A percentile compares a stretch with the other conserved stretches of the same genome.
phyloP scores from a whole-genome alignment of 257 asterid genomes.

The Penstemon eatonii region DNA sequence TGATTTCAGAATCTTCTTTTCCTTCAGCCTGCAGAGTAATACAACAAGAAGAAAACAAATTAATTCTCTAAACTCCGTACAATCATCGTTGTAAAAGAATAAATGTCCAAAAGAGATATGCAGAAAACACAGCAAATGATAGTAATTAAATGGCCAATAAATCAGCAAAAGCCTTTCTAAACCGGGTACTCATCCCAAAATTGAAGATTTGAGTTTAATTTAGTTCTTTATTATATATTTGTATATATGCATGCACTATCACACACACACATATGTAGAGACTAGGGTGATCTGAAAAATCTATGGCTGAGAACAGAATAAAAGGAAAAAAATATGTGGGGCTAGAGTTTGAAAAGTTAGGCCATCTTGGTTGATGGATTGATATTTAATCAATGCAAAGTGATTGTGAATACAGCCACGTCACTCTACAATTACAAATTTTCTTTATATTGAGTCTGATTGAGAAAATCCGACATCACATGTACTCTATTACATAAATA shows the following conservation, averaged over 20 bases:
- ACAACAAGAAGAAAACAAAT: constrained; percentile 19
- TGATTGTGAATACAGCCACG: too few relatives aligned
- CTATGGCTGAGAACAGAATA: background rate
- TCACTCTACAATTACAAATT: too few relatives aligned
- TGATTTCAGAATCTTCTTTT: constrained; percentile 82
- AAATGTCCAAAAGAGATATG: background rate
- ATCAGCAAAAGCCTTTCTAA: background rate
- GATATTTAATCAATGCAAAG: too few relatives aligned
- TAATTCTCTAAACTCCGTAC: background rate
- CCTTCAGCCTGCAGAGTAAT: constrained; percentile 50
- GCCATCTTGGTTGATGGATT: background rate
- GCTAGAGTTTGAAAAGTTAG: background rate
- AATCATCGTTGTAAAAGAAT: background rate
- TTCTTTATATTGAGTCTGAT: too few relatives aligned
- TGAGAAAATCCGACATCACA: too few relatives aligned
- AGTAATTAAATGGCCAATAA: background rate
- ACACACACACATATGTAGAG: too few relatives aligned
- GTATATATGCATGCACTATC: too few relatives aligned
- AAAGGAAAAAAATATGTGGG: background rate
- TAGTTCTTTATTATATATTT: background rate
- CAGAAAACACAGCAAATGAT: background rate
- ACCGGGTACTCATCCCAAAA: constrained; percentile 14
- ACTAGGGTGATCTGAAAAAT: background rate
- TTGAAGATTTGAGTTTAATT: background rate
- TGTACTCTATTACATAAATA: too few relatives aligned